These are phyloP conservation scores for Capsicum chinense DNA, from an alignment of 257 asterid species.

Conservation along the genomic window DNA sequence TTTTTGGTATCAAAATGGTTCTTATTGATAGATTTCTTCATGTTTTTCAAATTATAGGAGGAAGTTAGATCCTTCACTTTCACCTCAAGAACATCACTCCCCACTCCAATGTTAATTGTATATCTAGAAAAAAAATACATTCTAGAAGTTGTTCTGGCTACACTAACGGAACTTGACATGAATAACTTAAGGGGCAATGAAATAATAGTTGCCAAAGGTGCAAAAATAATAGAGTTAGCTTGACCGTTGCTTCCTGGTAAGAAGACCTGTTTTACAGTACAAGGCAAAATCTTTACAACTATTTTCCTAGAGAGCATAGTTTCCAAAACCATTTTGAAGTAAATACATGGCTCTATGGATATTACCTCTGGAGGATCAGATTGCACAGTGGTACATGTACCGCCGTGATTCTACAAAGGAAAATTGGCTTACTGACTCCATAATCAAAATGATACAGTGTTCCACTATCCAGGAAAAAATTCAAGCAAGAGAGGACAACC, in stretches of 20 bases:
- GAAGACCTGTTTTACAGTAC: conserved; percentile 51
- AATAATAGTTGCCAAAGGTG: conserved; percentile 35
- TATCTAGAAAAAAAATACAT: conserved; percentile 37
- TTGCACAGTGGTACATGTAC: conserved; percentile 44
- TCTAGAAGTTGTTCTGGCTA: conserved; percentile 30
- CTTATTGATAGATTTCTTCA: neutral
- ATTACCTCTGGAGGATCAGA: conserved; percentile 39
- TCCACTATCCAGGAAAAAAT: conserved; percentile 41
- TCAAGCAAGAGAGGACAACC: conserved; percentile 43
- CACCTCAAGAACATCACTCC: conserved; percentile 37
- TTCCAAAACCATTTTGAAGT: conserved; percentile 41
- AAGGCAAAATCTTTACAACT: conserved; percentile 52
- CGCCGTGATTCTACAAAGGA: conserved; percentile 42
- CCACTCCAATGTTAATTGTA: conserved; percentile 38
- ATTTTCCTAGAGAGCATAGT: conserved; percentile 29
- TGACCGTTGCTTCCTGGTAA: conserved; percentile 45
- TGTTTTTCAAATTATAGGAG: neutral
- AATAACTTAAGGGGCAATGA: conserved; percentile 36
- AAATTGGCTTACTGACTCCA: conserved; percentile 24
- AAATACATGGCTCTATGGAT: conserved; percentile 39
- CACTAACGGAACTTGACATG: conserved; percentile 32
- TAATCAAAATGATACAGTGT: conserved; percentile 38
- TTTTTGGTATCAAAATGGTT: neutral
- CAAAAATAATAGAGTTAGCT: conserved; percentile 28
- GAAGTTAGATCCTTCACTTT: conserved; percentile 40